Percentiles rank a stretch among this genome's conserved stretches.
These are phyloP conservation scores for Nidula niveotomentosa DNA, from an alignment of 1,284 basidiomycete genomes.

Conservation along the genomic window DNA sequence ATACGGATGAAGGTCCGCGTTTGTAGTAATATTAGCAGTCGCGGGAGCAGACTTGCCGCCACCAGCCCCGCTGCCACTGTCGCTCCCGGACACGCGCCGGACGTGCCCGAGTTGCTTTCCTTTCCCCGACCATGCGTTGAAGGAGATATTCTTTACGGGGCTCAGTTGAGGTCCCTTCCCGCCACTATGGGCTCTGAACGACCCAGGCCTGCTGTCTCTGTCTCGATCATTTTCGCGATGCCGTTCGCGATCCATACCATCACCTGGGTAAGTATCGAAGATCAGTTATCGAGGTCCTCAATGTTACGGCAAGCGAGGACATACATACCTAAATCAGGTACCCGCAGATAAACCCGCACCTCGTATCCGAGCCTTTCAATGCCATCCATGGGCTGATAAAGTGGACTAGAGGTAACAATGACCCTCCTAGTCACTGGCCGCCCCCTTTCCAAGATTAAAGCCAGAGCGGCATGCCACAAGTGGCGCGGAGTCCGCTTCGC, in stretches of 20 bases:
- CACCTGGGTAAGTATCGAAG: conserved; percentile 26
- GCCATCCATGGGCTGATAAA: conserved; percentile 79
- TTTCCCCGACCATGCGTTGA: conserved; percentile 13
- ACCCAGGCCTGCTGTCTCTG: conserved; percentile 7
- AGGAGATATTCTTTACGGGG: conserved; percentile 12
- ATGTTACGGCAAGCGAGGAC: not conserved
- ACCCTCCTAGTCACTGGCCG: conserved; percentile 44
- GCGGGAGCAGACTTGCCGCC: conserved; percentile 9
- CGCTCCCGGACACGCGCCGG: conserved; percentile 28
- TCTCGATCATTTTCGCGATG: conserved; percentile 19
- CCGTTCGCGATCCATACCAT: conserved; percentile 55
- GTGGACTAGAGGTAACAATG: conserved; percentile 78
- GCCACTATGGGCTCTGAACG: conserved; percentile 10
- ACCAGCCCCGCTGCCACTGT: conserved; percentile 20
- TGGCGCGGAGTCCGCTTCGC: conserved; percentile 18
- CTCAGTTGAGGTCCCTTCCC: conserved; percentile 10
- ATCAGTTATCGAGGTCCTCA: not conserved
- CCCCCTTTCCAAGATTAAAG: conserved; percentile 29
- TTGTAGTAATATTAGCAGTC: conserved; percentile 2
- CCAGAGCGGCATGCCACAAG: conserved; percentile 30
- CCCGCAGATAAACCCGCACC: conserved; percentile 74
- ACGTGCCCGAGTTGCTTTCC: conserved; percentile 16
- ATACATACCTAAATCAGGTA: conserved; percentile 59
- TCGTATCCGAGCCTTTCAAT: conserved; percentile 80
- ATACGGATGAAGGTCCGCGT: conserved; percentile 10